phyloP scores from a whole-genome alignment of 2,329 filamentous ascomycete species.

The Pseudocercospora cruenta region DNA sequence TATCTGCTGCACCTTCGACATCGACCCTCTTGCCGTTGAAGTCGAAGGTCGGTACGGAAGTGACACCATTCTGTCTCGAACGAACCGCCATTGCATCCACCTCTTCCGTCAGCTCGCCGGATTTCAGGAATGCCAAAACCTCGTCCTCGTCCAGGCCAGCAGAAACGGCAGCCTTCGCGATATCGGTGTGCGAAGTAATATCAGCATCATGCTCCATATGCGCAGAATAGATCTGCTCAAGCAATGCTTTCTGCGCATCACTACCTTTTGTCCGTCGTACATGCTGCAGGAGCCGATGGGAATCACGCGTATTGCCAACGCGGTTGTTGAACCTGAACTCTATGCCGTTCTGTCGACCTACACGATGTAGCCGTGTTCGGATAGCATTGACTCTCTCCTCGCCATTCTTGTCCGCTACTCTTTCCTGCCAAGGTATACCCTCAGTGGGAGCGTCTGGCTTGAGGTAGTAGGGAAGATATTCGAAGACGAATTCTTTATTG shows the following conservation, averaged over 20 bases:
- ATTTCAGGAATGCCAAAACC: slow-evolving; percentile 13
- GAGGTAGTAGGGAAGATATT: slow-evolving; percentile 44
- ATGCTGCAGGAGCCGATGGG: slow-evolving; percentile 42
- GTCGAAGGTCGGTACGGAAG: slow-evolving; percentile 36
- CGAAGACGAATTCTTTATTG: slow-evolving; percentile 42
- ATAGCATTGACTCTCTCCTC: slow-evolving; percentile 35
- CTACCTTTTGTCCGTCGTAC: slow-evolving; percentile 20
- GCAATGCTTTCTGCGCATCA: slow-evolving; percentile 24
- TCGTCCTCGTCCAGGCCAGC: slow-evolving; percentile 28
- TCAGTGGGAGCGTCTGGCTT: slow-evolving; percentile 6
- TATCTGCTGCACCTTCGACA: slow-evolving; percentile 25
- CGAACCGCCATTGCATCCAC: slow-evolving; percentile 20
- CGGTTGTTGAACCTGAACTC: slow-evolving; percentile 40
- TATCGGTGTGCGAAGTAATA: slow-evolving; percentile 32
- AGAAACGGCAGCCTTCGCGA: slow-evolving; percentile 29
- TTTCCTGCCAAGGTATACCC: slow-evolving; percentile 16
- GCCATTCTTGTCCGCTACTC: slow-evolving; percentile 27
- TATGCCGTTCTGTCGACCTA: slow-evolving; percentile 41
- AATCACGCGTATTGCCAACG: slow-evolving; percentile 42
- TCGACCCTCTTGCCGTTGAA: slow-evolving; percentile 37
- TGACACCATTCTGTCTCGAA: slow-evolving; percentile 18
- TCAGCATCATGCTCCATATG: slow-evolving; percentile 41
- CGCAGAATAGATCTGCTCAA: slow-evolving; percentile 36
- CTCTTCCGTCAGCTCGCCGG: slow-evolving; percentile 13
- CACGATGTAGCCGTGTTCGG: slow-evolving; percentile 33